These are phyloP conservation scores for Starmerella apicola DNA, from an alignment of 805 yeast genomes.

Conservation along the genomic window DNA sequence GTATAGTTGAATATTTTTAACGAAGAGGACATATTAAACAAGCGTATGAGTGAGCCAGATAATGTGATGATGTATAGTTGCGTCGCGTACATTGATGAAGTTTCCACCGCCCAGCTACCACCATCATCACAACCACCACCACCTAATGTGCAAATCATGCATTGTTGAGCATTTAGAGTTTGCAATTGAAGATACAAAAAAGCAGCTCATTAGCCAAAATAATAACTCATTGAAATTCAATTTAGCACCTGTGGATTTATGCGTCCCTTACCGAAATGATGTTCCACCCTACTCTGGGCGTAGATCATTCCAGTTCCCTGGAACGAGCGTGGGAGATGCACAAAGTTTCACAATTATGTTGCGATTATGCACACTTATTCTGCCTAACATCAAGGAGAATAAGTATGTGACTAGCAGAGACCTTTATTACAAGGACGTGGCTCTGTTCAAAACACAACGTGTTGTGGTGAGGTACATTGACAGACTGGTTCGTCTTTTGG, in stretches of 20 bases:
- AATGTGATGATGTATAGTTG: no score
- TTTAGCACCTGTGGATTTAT: background rate
- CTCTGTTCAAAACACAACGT: conserved; percentile 36
- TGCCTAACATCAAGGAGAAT: conserved; percentile 12
- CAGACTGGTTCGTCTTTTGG: conserved; percentile 30
- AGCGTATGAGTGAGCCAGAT: no score
- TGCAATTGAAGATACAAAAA: background rate
- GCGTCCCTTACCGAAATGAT: conserved; percentile 1
- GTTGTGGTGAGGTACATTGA: conserved; percentile 33
- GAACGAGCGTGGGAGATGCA: background rate
- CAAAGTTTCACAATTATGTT: conserved; percentile 6
- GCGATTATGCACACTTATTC: conserved; percentile 16
- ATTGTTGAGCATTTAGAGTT: background rate
- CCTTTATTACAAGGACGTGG: conserved; percentile 45
- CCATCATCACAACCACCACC: background rate
- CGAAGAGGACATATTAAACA: no score
- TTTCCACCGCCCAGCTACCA: background rate
- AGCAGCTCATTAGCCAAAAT: background rate
- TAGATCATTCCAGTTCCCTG: conserved; percentile 11
- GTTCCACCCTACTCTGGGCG: background rate
- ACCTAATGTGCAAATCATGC: conserved; percentile 6
- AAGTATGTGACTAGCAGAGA: conserved; percentile 38
- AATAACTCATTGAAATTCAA: background rate
- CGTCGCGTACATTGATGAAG: no score
- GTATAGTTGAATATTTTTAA: no score